Evolutionary conservation across 495 filamentous ascomycete genomes (phyloP), one percentile per base, ranked within the genome.

Genomic region (Aspergillus heteromorphus): DNA sequence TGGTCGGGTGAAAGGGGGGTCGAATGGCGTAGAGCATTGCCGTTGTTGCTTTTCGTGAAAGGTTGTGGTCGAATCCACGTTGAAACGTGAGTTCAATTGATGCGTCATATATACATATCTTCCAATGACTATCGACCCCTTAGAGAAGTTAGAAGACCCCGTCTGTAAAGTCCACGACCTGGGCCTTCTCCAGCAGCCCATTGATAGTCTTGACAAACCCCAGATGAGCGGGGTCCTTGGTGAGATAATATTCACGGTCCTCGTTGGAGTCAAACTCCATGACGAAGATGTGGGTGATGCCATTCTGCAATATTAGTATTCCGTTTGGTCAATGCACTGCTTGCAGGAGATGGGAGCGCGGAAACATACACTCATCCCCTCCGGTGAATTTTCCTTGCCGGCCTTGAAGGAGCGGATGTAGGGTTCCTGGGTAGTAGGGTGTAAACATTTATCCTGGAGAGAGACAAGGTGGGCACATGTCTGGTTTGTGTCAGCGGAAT

Each of bases 361-460:
- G 30, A 16, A 7, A 54, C 62, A 51, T 73, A 88, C 86, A 64
- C 84, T 78, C 18, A 76, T 66, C 5, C 80, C 84, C 65, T 89
- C 86, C 0, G 70, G 69, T 1, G 83, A 87, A 59, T 83, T 85
- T 55, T 89, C 79, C 48, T 62, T 70, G 0, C 87, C 86, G 1
- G 82, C 87, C 2, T 73, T 78, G 6, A 74, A 60, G 0, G 79
- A 72, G 47, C 72, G 73, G 57, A 90, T 81, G 50, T 77, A 77
- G 6, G 69, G 66, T 23, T 59, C 50, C 11, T 70, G 60, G 6
- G 76, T 69, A 16, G 56, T 52, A 8, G 73, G 76, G 42, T 78
- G 71, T 13, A 79, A 21, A 38, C 77, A 79, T 17, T 57, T 69
- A 10, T 70, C 60, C 56, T 63, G 72, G 13, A 76, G 49, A 0